These are phyloP conservation scores for Didymosphaeria variabile DNA, from an alignment of 2,329 filamentous ascomycete genomes.

Conservation along the genomic window DNA sequence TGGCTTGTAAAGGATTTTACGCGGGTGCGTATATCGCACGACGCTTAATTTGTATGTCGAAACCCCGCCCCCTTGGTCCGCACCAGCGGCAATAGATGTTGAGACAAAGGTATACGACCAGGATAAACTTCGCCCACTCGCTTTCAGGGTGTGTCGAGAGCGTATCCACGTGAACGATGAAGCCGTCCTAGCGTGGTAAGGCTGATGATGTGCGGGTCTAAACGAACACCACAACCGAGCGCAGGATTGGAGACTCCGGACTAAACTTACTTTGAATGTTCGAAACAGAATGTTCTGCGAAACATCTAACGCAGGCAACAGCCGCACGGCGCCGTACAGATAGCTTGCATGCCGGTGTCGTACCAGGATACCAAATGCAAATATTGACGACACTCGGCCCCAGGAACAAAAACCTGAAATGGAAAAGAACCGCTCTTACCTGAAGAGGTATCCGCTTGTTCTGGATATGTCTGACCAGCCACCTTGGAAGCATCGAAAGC, in stretches of 20 bases:
- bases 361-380: background rate
- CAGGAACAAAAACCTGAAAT: background rate
- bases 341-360: background rate
- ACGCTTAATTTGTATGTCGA: constrained; percentile 9
- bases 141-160: background rate
- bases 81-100: background rate
- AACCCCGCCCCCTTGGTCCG: constrained; percentile 7
- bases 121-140: background rate
- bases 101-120: background rate
- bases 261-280: background rate
- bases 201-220: constrained; percentile 3
- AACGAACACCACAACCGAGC: background rate
- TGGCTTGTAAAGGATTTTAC: constrained; percentile 1
- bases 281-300: background rate
- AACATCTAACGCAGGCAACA: background rate
- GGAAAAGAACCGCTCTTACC: background rate
- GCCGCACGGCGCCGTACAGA: background rate
- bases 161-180: background rate
- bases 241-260: background rate
- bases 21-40: constrained; percentile 1
- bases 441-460: constrained; percentile 30
- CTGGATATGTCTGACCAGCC: constrained; percentile 70
- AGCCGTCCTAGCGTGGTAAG: constrained; percentile 2
- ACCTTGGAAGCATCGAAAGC: constrained; percentile 74
- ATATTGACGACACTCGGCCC: background rate